Percentiles rank a stretch among this genome's conserved stretches.
These are phyloP conservation scores for Gentiana straminea DNA, from an alignment of 257 asterid species.

Conservation along the genomic window DNA sequence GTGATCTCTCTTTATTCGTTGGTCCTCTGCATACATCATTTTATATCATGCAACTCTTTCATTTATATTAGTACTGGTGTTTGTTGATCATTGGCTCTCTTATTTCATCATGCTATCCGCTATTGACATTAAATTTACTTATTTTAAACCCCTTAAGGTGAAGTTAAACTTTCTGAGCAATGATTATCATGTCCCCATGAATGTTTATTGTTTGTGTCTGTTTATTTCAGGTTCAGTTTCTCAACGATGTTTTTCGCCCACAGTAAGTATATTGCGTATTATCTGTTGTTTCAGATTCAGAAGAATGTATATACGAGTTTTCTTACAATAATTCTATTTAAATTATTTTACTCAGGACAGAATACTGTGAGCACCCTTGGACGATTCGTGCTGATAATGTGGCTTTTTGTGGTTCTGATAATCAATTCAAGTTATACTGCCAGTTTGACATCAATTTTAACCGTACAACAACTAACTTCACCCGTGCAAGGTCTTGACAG, in stretches of 20 bases:
- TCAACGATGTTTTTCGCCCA: constrained; percentile 96
- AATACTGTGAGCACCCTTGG: constrained; percentile 91
- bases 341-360: constrained; percentile 41
- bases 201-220: background rate
- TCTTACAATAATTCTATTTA: no score
- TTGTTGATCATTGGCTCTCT: no score
- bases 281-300: background rate
- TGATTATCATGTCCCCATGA: no score
- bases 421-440: constrained; percentile 97
- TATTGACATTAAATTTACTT: no score
- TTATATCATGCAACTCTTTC: no score
- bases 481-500: constrained; percentile 69
- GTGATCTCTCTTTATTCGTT: no score
- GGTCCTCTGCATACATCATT: no score
- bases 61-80: no score
- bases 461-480: constrained; percentile 74
- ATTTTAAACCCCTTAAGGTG: no score
- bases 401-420: constrained; percentile 95
- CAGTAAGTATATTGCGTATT: constrained; percentile 39
- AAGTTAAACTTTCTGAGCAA: no score
- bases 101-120: no score
- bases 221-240: constrained; percentile 81
- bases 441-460: constrained; percentile 93
- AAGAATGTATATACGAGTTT: background rate
- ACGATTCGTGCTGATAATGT: constrained; percentile 64